Percentiles rank a stretch among this genome's conserved stretches.
These are phyloP conservation scores for Durusdinium trenchii DNA, from an alignment of 73 alveolate species.

Conservation along the genomic window DNA sequence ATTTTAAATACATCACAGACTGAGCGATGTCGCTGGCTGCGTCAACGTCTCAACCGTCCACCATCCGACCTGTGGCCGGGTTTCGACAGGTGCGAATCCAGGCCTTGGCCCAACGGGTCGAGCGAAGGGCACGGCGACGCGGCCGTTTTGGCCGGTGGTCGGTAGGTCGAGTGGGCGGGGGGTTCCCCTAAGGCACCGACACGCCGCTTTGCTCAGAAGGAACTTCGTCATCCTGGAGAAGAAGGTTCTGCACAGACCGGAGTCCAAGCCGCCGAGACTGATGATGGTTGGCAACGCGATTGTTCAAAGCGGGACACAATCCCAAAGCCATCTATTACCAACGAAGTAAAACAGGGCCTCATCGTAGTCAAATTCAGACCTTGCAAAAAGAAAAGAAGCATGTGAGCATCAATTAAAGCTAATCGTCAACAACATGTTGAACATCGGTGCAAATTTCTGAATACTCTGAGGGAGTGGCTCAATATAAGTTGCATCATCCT, in stretches of 20 bases:
- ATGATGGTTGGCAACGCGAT: too few species aligned
- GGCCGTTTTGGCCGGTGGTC: neutral
- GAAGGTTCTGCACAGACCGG: neutral
- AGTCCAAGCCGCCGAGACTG: too few species aligned
- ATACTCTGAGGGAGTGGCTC: neutral
- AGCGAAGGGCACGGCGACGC: neutral
- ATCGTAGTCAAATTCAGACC: slow-evolving; percentile 55
- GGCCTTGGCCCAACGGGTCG: neutral
- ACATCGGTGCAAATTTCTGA: neutral
- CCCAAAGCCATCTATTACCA: too few species aligned
- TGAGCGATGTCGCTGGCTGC: too few species aligned
- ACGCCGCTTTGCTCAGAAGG: slow-evolving; percentile 68
- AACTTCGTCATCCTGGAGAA: slow-evolving; percentile 15
- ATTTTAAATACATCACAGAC: too few species aligned
- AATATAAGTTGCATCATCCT: slow-evolving; percentile 18
- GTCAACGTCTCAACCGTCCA: neutral
- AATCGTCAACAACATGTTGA: neutral
- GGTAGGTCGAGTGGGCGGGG: too few species aligned
- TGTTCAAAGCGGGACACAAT: too few species aligned
- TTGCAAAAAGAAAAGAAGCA: neutral
- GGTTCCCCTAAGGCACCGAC: neutral
- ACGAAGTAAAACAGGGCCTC: too few species aligned
- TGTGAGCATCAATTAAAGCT: neutral
- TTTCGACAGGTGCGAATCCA: neutral
- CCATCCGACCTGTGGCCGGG: neutral